A percentile compares a stretch with the other conserved stretches of the same genome.
These are phyloP conservation scores for Simmondsia chinensis DNA, from an alignment of 148 eudicot species.

Conservation along the genomic window DNA sequence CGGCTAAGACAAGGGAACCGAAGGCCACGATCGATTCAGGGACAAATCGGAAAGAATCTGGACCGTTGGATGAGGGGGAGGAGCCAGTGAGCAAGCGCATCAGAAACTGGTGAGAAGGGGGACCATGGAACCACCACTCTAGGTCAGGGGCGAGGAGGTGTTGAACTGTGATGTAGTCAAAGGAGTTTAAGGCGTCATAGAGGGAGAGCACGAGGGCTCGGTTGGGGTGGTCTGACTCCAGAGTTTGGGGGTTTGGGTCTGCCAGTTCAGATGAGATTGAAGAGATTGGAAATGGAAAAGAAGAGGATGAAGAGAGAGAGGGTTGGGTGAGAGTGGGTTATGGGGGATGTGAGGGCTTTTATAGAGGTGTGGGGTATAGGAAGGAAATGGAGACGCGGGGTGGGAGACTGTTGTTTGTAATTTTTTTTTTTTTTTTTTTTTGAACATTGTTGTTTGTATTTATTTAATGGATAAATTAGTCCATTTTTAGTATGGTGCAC, in stretches of 20 bases:
- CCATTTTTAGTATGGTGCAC: too few species aligned
- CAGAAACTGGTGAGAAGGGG: slow-evolving; percentile 58
- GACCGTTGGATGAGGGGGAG: neutral
- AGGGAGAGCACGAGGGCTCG: slow-evolving; percentile 40
- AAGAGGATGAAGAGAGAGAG: too few species aligned
- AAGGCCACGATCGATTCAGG: slow-evolving; percentile 40
- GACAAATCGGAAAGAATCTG: slow-evolving; percentile 17
- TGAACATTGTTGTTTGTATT: too few species aligned
- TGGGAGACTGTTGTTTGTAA: too few species aligned
- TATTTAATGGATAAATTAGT: too few species aligned
- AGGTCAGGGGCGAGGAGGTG: slow-evolving; percentile 47
- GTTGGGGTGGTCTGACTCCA: slow-evolving; percentile 23
- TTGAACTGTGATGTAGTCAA: slow-evolving; percentile 45
- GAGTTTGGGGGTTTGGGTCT: slow-evolving; percentile 5
- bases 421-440: too few species aligned
- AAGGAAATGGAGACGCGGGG: too few species aligned
- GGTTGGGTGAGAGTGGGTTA: too few species aligned
- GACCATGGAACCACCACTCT: slow-evolving; percentile 92
- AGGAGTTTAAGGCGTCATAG: slow-evolving; percentile 46
- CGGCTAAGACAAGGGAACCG: slow-evolving; percentile 41
- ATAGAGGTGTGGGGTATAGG: too few species aligned
- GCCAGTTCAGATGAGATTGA: too few species aligned
- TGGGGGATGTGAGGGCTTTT: too few species aligned
- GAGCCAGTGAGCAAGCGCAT: slow-evolving; percentile 48
- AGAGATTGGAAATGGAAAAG: too few species aligned